A percentile compares a stretch with the other conserved stretches of the same genome.
Conservation (phyloP, 2,329 filamentous ascomycete genomes). For the Ophiostoma triangulosporum region DNA sequence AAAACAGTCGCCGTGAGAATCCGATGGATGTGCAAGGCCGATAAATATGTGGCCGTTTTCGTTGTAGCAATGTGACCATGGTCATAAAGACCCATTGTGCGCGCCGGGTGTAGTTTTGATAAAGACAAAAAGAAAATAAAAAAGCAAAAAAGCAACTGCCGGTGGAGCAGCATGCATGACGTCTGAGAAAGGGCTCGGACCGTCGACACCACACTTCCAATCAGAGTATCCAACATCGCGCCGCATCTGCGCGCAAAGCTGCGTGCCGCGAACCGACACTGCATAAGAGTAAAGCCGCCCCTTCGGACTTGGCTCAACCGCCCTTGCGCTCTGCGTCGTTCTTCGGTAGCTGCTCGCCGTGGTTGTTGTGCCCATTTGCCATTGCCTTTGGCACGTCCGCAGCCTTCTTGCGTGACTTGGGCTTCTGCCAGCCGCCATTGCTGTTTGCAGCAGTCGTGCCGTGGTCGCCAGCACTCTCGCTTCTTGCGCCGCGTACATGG, state of each 20-base stretch:
- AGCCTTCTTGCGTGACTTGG: conserved; percentile 39
- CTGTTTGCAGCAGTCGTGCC: conserved; percentile 11
- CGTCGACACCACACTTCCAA: too few species aligned
- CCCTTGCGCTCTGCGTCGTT: conserved; percentile 50
- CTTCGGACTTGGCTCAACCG: conserved; percentile 30
- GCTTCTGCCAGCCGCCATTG: conserved; percentile 41
- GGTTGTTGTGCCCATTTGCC: conserved; percentile 24
- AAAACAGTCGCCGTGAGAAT: not conserved
- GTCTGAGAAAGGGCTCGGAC: not conserved
- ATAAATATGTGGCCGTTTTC: not conserved
- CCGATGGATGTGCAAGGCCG: not conserved
- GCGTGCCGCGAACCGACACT: not conserved
- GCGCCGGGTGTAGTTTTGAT: not conserved
- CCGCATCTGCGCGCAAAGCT: not conserved
- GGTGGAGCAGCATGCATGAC: not conserved
- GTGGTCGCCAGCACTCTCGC: conserved; percentile 1
- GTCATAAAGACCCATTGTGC: not conserved
- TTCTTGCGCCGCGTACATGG: not conserved
- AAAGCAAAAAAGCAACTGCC: not conserved
- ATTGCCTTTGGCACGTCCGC: conserved; percentile 34
- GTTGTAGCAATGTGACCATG: not conserved
- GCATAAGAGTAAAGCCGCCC: not conserved
- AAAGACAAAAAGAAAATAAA: not conserved
- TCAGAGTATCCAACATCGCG: not conserved
- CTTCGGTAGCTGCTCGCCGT: conserved; percentile 42